Evolutionary conservation across 495 filamentous ascomycete species (phyloP).

Genomic region (Rostrohypoxylon terebratum): DNA sequence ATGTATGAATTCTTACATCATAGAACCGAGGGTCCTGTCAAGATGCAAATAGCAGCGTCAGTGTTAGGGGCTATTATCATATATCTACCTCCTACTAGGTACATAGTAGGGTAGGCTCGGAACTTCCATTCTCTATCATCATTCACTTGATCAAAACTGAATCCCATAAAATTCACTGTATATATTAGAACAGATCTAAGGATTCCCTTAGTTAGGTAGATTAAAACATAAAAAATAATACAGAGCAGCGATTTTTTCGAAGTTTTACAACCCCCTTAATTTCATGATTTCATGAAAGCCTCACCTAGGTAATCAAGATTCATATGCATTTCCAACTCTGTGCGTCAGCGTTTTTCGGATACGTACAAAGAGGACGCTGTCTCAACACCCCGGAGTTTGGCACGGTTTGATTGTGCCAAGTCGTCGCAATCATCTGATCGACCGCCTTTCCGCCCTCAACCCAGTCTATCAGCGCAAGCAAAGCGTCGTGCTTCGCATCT

Average conservation of each 20-base stretch:
- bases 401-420: slow-evolving; percentile 49
- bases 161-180: too few species aligned
- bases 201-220: not conserved
- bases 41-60: too few species aligned
- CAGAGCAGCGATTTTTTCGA: not conserved
- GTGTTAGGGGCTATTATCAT: too few species aligned
- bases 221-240: not conserved
- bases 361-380: slow-evolving; percentile 60
- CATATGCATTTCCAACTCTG: slow-evolving; percentile 24
- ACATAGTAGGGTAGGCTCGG: too few species aligned
- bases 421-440: slow-evolving; percentile 57
- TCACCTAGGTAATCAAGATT: not conserved
- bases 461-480: slow-evolving; percentile 66
- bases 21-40: too few species aligned
- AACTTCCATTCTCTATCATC: too few species aligned
- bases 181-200: too few species aligned
- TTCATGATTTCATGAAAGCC: not conserved
- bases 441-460: slow-evolving; percentile 60
- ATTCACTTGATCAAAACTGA: too few species aligned
- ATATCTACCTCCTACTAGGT: too few species aligned
- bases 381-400: slow-evolving; percentile 51
- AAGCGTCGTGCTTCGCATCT: slow-evolving; percentile 58
- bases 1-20: too few species aligned
- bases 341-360: slow-evolving; percentile 48
- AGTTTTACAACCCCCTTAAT: not conserved